A percentile compares a stretch with the other conserved stretches of the same genome.
These are phyloP conservation scores for Carpinus viminea DNA, from an alignment of 306 rosid species.

Conservation along the genomic window DNA sequence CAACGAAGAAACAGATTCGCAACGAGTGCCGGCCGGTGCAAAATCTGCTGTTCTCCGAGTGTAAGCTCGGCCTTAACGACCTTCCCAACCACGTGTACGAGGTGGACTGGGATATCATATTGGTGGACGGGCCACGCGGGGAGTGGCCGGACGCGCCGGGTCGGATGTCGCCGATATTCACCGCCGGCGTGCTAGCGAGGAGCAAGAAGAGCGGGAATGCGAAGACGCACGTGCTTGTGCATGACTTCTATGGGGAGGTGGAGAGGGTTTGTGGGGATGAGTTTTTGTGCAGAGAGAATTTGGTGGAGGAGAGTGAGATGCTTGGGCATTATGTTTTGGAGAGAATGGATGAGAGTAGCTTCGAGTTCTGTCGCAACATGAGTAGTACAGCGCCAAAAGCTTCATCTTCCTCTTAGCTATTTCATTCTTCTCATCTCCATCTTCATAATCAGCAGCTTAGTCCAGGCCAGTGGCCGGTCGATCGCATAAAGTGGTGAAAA, in stretches of 20 bases:
- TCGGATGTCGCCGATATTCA: constrained; percentile 76
- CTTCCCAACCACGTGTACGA: constrained; percentile 95
- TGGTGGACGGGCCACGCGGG: constrained; percentile 88
- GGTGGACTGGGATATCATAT: constrained; percentile 83
- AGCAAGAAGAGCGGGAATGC: constrained; percentile 88
- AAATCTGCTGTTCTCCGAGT: constrained; percentile 80
- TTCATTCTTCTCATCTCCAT: not conserved
- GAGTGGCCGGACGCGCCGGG: constrained; percentile 97
- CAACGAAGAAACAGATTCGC: constrained; percentile 59
- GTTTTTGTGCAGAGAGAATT: constrained; percentile 74
- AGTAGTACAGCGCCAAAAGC: constrained; percentile 23
- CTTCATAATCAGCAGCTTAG: constrained; percentile 28
- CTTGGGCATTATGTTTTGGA: constrained; percentile 85
- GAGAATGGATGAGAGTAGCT: constrained; percentile 72
- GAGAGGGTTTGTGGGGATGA: constrained; percentile 70
- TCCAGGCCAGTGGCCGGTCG: constrained; percentile 26
- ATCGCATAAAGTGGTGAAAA: constrained; percentile 16
- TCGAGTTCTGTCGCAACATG: constrained; percentile 66
- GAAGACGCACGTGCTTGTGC: constrained; percentile 88
- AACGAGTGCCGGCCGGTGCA: constrained; percentile 95
- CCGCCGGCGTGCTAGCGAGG: constrained; percentile 83
- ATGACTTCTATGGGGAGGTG: constrained; percentile 65
- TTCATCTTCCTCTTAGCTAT: constrained; percentile 20
- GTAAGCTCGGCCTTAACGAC: constrained; percentile 82
- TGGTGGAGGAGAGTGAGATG: constrained; percentile 66